Base-by-base conservation (phyloP, 2,329 filamentous ascomycete genomes). In the Apiospora kogelbergensis region DNA sequence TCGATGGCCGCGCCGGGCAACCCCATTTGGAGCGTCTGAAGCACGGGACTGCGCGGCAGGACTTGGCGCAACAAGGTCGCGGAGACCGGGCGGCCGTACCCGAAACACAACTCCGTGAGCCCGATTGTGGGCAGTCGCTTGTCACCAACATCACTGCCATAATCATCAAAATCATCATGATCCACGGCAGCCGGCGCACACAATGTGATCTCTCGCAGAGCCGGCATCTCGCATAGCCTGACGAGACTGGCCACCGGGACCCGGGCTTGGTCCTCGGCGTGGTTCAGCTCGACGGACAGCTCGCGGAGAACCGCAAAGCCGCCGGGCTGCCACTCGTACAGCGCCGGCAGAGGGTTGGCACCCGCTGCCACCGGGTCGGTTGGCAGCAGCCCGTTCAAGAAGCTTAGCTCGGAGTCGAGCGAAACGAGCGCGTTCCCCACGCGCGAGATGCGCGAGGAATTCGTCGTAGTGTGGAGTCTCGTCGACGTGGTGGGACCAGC, bases 401-500 rank as follows among this genome's bases (percentile, higher is more conserved):
- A 6, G 24, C 48, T 15, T 15, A 57, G 26, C 48, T 20, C 6
- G 24, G 24, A 15, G 4, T 57, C 24, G 48, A 57, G 24, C 2
- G 53, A 60, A 17, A 60, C 53, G 6, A 60, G 17, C 17, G 53
- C 33, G 26, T n/a, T 20, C 17, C 17, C 7, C 33, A 37, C 53
- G 53, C 53, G 53, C 53, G 53, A 37, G 53, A 37, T 60, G 53
- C 53, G 53, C 53, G 30, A 60, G 53, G 30, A 60, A 60, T n/a
- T 60, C 53, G 26, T 60, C 26, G 53, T 33, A 37, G 26, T 60
- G 53, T 30, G 53, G 53, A 60, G 53, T 33, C 26, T 30, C 20
- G 17, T 60, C 17, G 26, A n/a, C 26, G 26, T 11, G 6, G 53
- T 60, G 53, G 53, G 20, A 60, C 53, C 53, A 60, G 53, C 26